phyloP scores from a whole-genome alignment of 768 basidiomycete genomes.

The Melanogaster broomeanus region DNA sequence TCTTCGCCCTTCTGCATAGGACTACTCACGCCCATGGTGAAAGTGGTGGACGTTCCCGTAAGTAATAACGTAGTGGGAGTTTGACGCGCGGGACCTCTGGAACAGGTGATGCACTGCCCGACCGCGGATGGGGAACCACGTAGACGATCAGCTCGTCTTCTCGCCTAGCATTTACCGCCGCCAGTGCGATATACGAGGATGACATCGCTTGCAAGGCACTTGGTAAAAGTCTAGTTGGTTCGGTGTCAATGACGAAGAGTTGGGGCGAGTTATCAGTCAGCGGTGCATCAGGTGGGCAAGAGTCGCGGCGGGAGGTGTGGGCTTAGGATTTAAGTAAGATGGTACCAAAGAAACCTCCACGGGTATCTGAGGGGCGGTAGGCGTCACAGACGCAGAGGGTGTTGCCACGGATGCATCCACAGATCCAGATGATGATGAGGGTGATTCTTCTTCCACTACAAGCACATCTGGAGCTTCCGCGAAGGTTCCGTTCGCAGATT shows the following conservation, averaged over 20 bases:
- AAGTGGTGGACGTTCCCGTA: conserved; percentile 16
- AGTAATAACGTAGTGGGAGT: conserved; percentile 26
- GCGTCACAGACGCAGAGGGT: too few species aligned
- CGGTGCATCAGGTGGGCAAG: neutral
- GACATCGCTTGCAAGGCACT: conserved; percentile 18
- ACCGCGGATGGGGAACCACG: conserved; percentile 70
- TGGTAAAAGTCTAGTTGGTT: conserved; percentile 21
- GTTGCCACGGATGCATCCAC: neutral
- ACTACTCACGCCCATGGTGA: conserved; percentile 2
- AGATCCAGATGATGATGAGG: too few species aligned
- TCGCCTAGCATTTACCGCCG: conserved; percentile 20
- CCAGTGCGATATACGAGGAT: conserved; percentile 25
- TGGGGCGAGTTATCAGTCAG: neutral
- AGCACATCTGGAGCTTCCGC: neutral
- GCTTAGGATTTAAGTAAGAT: neutral
- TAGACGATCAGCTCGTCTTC: conserved; percentile 76
- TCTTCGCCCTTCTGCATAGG: conserved; percentile 11
- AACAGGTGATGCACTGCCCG: conserved; percentile 12
- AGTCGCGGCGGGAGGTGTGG: neutral
- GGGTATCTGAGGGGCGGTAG: too few species aligned
- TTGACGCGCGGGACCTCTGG: conserved; percentile 12
- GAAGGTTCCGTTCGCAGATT: neutral
- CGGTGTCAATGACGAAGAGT: conserved; percentile 42
- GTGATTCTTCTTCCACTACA: neutral
- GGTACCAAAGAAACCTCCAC: neutral